These are phyloP conservation scores for Carallia pectinifolia DNA, from an alignment of 345 rosid species.

Conservation along the genomic window DNA sequence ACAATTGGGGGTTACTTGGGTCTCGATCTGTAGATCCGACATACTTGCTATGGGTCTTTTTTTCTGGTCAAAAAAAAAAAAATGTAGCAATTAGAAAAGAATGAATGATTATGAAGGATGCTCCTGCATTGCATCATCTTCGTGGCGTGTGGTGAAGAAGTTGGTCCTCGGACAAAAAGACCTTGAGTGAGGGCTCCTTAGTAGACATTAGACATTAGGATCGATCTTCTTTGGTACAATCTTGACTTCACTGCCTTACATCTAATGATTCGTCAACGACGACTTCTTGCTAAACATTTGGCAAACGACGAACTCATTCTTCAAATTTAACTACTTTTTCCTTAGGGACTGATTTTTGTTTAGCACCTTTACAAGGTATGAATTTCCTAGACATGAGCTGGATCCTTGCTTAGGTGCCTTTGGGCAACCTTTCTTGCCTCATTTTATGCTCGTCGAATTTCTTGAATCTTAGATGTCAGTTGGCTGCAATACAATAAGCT, in stretches of 20 bases:
- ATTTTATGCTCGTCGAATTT: not conserved
- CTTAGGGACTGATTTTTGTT: not conserved
- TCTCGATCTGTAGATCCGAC: too few relatives aligned
- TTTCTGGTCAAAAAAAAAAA: too few relatives aligned
- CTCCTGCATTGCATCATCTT: not conserved
- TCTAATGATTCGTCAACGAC: not conserved
- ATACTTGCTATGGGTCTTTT: too few relatives aligned
- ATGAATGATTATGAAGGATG: not conserved
- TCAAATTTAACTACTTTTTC: not conserved
- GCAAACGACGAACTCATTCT: not conserved
- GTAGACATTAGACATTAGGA: not conserved
- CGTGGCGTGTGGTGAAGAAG: too few relatives aligned
- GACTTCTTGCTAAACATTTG: not conserved
- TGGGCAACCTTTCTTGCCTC: not conserved
- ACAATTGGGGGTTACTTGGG: too few relatives aligned
- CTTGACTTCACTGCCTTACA: not conserved
- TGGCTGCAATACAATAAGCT: not conserved
- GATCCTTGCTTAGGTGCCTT: not conserved
- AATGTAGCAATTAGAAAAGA: too few relatives aligned
- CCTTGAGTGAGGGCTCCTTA: too few relatives aligned
- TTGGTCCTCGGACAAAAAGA: not conserved
- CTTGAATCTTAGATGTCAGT: not conserved
- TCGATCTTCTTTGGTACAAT: not conserved
- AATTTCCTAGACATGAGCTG: constrained; percentile 4
- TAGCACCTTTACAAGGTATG: not conserved